Base-by-base conservation (phyloP, 768 basidiomycete species). In the Tylopilus sp. region DNA sequence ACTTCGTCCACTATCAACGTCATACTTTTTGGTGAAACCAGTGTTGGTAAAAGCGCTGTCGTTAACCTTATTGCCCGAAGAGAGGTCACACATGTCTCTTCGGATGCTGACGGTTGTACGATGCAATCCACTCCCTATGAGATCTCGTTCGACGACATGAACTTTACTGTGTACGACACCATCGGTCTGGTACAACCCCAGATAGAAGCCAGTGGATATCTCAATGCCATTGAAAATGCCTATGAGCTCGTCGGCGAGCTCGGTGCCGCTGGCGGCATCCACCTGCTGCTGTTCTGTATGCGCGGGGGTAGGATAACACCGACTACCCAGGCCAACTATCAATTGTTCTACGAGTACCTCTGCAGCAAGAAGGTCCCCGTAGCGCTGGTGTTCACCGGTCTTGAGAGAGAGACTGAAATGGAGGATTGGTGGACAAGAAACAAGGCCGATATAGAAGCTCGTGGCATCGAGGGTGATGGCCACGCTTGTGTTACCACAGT, bases 271-370 rank as follows among this genome's bases (percentile, higher is more conserved):
- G 71, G 63, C 13, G 76, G 77, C 25, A 61, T 79, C 30, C 71
- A 66, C 48, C 73, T 79, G 13, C 66, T 78, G 5, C 50, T 77
- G 3, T 78, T 70, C 47, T 70, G 71, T 55, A 67, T 77, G 65
- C 69, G 71, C 4, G 72, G 67, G 0, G 69, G 73, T 3, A 60
- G 71, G 48, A 67, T 76, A 60, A 71, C 65, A 30, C 64, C 69
- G 17, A 61, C 69, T 0, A 59, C 65, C 36, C 64, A 68, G 44
- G 65, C 67, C 55, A 78, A 75, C 50, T 77, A 73, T 55, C 53
- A 57, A 22, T 51, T 76, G 20, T 74, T 76, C 57, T 57, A 61
- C 30, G 69, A 77, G 18, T 65, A 71, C 25, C 69, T 77, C 30
- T 77, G 77, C 50, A 52, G 49, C 21, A 52, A 57, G 25, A 49